Evolutionary conservation across 2,329 filamentous ascomycete species (phyloP).

Genomic region (Verticillium albo-atrum): DNA sequence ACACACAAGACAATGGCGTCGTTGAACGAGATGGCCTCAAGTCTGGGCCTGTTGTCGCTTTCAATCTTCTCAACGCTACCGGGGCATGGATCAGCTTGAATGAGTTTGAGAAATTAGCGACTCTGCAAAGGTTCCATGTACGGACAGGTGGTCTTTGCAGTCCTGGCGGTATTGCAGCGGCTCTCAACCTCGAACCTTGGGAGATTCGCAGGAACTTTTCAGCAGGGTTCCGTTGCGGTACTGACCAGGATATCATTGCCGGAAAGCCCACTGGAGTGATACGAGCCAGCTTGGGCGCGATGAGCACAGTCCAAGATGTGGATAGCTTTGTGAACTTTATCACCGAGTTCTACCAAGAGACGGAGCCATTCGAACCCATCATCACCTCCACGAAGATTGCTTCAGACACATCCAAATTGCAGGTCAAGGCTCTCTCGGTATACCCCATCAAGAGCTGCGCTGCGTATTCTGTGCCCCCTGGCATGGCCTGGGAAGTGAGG

Average conservation of each 20-base stretch:
- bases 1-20: conserved; percentile 32
- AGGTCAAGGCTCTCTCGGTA: conserved; percentile 63
- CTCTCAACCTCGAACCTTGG: conserved; percentile 69
- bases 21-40: conserved; percentile 25
- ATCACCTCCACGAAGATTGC: background rate
- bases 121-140: conserved; percentile 74
- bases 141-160: conserved; percentile 90
- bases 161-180: conserved; percentile 75
- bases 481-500: conserved; percentile 68
- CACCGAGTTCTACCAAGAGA: conserved; percentile 56
- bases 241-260: conserved; percentile 73
- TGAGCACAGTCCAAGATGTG: conserved; percentile 78
- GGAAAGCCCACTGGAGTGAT: conserved; percentile 88
- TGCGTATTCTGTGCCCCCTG: conserved; percentile 65
- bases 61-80: conserved; percentile 69
- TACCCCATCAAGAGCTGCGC: conserved; percentile 96
- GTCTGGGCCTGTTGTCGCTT: conserved; percentile 70
- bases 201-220: conserved; percentile 85
- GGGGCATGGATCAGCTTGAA: conserved; percentile 75
- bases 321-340: conserved; percentile 68
- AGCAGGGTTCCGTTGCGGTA: conserved; percentile 77
- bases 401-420: background rate
- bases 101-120: conserved; percentile 84
- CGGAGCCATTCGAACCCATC: background rate
- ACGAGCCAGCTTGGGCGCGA: conserved; percentile 80